Evolutionary conservation across 1,284 basidiomycete genomes (phyloP), one percentile per base, ranked within the genome.

Genomic region (Inonotus hispidus): DNA sequence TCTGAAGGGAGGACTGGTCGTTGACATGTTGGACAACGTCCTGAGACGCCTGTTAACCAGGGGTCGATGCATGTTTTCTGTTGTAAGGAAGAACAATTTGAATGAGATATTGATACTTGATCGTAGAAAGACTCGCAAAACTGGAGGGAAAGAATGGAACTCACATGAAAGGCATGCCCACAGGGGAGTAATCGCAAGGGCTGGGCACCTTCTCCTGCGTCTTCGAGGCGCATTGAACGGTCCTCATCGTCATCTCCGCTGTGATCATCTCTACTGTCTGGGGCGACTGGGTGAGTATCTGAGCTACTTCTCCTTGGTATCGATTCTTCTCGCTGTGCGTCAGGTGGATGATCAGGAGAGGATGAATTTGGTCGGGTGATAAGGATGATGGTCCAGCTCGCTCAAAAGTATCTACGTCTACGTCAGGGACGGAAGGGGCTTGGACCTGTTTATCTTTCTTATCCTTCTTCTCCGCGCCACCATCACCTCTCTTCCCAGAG

Each of bases 121-220:
- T 16, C 19, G 19, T 5, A 23, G 38, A 16, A 3, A 56, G 45
- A 29, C 27, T 39, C 32, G 29, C 11, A 59, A 13, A 21, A 43
- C 7, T 4, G 1, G n/a, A 1, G 1, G 41, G 19, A 16, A 14
- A 1, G 23, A 21, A 35, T 37, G 32, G n/a, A 60, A 76, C 88
- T 71, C 65, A 92, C 90, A 73, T 92, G 90, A 73, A 92, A 92
- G 56, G 88, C 90, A 75, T 92, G 90, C 3, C 87, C 87, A 67
- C 90, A 92, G 3, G 75, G 75, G 52, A 92, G 72, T 46, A 92
- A 71, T 69, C 90, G 77, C 65, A 92, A 71, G 16, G 90, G 90
- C 65, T 90, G 87, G 1, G 85, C 78, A 0, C 86, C 88, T 62
- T 86, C 83, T 10, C 88, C 88, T 6, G 87, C 85, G 70, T 90